A percentile compares a stretch with the other conserved stretches of the same genome.
Conservation (phyloP, 495 filamentous ascomycete genomes). For the Parmelia sp. region DNA sequence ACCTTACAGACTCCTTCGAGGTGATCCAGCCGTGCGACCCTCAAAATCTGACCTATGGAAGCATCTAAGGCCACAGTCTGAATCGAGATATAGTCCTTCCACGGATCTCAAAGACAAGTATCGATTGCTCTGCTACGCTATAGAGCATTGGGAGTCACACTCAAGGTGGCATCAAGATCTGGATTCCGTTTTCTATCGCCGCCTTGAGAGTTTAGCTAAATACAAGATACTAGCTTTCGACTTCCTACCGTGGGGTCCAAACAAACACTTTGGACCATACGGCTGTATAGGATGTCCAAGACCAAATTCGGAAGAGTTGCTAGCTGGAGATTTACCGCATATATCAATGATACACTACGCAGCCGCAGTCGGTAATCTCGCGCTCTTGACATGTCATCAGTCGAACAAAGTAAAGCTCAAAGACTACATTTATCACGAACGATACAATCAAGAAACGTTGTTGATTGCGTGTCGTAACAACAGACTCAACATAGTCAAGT, state of each 20-base stretch:
- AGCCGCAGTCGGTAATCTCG: not conserved
- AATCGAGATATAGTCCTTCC: not conserved
- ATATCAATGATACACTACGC: not conserved
- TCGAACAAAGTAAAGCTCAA: not conserved
- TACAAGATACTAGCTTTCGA: not conserved
- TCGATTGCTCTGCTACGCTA: not conserved
- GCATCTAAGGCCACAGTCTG: not conserved
- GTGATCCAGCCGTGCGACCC: not conserved
- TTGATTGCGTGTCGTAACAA: slow-evolving; percentile 2
- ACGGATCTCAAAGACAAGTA: not conserved
- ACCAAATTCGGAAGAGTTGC: not conserved
- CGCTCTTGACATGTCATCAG: not conserved
- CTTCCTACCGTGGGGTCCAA: not conserved
- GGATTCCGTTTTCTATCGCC: not conserved
- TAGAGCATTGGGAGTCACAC: not conserved
- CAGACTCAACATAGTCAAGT: not conserved
- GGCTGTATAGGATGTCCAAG: not conserved
- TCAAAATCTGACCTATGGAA: not conserved
- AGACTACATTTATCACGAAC: not conserved
- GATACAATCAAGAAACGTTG: not conserved
- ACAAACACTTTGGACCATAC: not conserved
- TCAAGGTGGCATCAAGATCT: not conserved
- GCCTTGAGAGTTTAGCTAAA: not conserved
- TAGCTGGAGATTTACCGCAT: not conserved
- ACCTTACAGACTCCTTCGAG: slow-evolving; percentile 1